Evolutionary conservation across 345 rosid species (phyloP), one percentile per base, ranked within the genome.

Genomic region (Reutealis trisperma): DNA sequence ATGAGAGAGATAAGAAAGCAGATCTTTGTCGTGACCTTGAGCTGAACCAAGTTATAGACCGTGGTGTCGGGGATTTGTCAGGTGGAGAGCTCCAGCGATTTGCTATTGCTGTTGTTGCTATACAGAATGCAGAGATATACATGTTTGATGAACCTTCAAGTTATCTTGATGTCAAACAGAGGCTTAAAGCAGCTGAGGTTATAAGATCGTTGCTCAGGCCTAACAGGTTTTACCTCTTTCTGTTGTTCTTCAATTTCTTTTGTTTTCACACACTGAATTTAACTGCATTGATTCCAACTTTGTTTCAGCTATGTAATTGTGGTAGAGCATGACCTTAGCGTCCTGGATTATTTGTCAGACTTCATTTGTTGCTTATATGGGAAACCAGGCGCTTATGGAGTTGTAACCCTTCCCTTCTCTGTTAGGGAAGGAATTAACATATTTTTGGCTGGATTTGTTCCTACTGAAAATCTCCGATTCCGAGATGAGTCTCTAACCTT

Each of bases 111-210:
- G 98, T 91, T 73, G 97, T 94, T 81, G 95, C 94, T 60, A 85
- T 96, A 83, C 97, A 96, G 80, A 91, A 86, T 87, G 99, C 98
- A n/a, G 99, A 96, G 82, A 94, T 96, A 59, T 96, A 92, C 81
- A 96, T 96, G 99, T 96, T 96, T 85, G 99, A 96, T 80, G 99
- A 96, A 65, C 99, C 99, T 62, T 96, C 99, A 49, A 96, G 99
- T 86, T 96, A 92, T 86, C 97, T 96, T 47, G 99, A 96, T 90
- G 99, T 96, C 67, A 94, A 90, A 73, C 99, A 96, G 88, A 90
- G 99, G 86, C 95, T 96, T 68, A 96, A 94, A 86, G 98, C 99
- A 58, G 97, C 99, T 77, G 97, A 88, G 90, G 98, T 94, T 76
- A 2, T 96, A 64, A 88, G 98, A 70, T 94, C 97, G 44, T 88